Evolutionary conservation across 2,329 filamentous ascomycete species (phyloP).

Genomic region (Fusarium piperis): DNA sequence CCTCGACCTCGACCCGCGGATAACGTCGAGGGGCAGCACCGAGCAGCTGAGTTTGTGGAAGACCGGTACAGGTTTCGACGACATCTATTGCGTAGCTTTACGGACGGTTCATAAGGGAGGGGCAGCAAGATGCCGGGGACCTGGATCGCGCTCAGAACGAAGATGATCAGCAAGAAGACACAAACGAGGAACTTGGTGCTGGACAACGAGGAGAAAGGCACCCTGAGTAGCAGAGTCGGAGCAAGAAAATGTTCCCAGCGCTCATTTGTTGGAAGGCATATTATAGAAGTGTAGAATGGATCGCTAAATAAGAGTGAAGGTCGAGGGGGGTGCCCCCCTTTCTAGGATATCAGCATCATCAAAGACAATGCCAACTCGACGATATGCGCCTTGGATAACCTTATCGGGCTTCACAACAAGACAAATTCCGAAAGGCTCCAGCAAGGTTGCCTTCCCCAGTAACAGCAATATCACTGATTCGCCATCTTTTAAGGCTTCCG

Average conservation of each 20-base stretch:
- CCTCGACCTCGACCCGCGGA: accelerated
- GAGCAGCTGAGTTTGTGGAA: background rate
- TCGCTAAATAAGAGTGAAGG: background rate
- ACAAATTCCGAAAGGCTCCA: accelerated
- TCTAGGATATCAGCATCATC: background rate
- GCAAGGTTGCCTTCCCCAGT: background rate
- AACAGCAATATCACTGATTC: background rate
- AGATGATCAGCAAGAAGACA: background rate
- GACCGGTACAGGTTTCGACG: background rate
- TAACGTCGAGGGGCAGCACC: background rate
- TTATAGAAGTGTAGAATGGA: too few species aligned
- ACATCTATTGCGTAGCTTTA: background rate
- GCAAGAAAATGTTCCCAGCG: background rate
- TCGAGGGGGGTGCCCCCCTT: background rate
- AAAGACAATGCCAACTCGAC: background rate
- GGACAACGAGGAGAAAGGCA: background rate
- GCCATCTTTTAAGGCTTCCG: background rate
- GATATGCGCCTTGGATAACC: background rate
- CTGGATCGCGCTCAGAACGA: background rate
- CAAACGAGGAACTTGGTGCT: background rate
- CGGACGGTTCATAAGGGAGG: background rate
- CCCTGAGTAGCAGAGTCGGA: background rate
- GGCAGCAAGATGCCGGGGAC: background rate
- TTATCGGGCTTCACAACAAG: background rate
- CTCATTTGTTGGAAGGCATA: background rate